phyloP scores from a whole-genome alignment of 441 rosid species.

The Aleurites moluccanus region DNA sequence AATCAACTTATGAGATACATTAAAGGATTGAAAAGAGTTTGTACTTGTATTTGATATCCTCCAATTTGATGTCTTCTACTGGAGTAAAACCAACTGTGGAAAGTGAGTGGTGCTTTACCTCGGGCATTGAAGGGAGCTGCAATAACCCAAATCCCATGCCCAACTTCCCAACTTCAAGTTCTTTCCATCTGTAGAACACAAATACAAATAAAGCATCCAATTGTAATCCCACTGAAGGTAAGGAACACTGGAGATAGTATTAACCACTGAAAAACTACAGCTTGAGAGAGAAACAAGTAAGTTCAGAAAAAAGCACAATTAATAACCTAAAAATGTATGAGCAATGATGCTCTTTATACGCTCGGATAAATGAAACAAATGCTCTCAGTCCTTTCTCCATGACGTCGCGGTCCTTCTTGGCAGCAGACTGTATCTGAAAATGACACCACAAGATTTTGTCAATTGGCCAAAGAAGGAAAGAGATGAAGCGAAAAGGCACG shows the following conservation, averaged over 20 bases:
- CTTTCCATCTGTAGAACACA: slow-evolving; percentile 62
- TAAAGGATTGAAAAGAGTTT: slow-evolving; percentile 22
- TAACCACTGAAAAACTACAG: neutral
- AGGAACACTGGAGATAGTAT: neutral
- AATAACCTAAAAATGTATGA: slow-evolving; percentile 66
- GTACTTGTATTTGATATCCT: slow-evolving; percentile 80
- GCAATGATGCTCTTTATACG: slow-evolving; percentile 88
- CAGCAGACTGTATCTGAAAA: slow-evolving; percentile 69
- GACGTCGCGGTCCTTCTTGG: slow-evolving; percentile 78
- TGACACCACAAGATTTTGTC: slow-evolving; percentile 14
- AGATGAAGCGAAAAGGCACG: neutral
- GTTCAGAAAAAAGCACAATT: slow-evolving; percentile 4
- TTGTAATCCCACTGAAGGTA: neutral
- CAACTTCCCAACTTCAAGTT: slow-evolving; percentile 83
- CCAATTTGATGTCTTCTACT: slow-evolving; percentile 57
- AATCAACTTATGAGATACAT: neutral
- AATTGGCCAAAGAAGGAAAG: slow-evolving; percentile 4
- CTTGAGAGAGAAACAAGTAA: neutral
- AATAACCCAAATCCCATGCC: slow-evolving; percentile 92
- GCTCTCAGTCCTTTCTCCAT: slow-evolving; percentile 89
- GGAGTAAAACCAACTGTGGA: slow-evolving; percentile 69
- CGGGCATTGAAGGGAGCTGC: slow-evolving; percentile 80
- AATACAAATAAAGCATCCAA: neutral
- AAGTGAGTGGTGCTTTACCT: slow-evolving; percentile 72
- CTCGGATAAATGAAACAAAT: slow-evolving; percentile 81